Conservation (phyloP, 2,329 filamentous ascomycete genomes). For the Aureobasidium sp. region DNA sequence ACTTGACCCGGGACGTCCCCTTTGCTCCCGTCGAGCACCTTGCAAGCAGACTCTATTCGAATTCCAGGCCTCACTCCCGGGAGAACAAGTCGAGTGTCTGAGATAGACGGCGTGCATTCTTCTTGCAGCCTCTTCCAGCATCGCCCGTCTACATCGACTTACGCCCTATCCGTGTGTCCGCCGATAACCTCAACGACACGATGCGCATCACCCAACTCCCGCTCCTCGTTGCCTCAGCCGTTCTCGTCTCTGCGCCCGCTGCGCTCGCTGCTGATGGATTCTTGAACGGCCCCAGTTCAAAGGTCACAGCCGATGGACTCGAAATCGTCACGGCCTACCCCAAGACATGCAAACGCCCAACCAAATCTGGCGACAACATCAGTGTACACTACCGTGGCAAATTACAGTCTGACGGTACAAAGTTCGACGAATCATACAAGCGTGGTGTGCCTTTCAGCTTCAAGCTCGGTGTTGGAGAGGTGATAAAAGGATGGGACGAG, state of each 20-base stretch:
- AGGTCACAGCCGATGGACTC: constrained; percentile 17
- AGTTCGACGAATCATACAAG: constrained; percentile 82
- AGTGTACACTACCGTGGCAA: constrained; percentile 43
- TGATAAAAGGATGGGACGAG: constrained; percentile 93
- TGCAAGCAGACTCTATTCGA: neutral
- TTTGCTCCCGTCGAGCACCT: neutral
- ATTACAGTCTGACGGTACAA: constrained; percentile 50
- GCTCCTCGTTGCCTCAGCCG: neutral
- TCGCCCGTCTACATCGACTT: neutral
- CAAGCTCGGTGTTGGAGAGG: constrained; percentile 67
- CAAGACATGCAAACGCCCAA: constrained; percentile 36
- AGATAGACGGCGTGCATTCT: neutral
- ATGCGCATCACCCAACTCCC: neutral
- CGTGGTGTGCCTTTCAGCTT: constrained; percentile 70
- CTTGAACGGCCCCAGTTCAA: neutral
- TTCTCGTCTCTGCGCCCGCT: neutral
- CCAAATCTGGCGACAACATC: constrained; percentile 38
- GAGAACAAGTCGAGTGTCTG: neutral
- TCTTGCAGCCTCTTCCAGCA: neutral
- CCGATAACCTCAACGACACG: neutral
- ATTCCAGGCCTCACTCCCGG: neutral
- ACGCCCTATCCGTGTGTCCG: neutral
- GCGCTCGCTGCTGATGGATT: neutral
- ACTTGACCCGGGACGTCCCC: neutral
- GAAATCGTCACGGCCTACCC: constrained; percentile 35